phyloP scores from a whole-genome alignment of 805 yeast species.

The Cyberlindnera petersonii region DNA sequence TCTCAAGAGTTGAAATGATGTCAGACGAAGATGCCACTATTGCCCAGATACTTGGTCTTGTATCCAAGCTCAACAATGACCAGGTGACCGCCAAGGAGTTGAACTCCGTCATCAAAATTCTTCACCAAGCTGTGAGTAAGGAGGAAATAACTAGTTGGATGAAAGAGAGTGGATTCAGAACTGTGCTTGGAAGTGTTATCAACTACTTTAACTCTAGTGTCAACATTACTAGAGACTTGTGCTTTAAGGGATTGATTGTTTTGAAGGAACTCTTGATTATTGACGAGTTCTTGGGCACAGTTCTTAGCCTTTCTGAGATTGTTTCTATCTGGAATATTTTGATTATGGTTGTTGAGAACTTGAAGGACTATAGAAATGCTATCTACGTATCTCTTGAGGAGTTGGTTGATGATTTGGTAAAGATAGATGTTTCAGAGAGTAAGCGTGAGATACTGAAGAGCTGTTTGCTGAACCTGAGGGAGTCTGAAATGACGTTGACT shows the following conservation, averaged over 20 bases:
- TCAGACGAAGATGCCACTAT: conserved; percentile 12
- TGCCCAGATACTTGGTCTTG: conserved; percentile 7
- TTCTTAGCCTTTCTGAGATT: conserved; percentile 9
- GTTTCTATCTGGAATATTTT: conserved; percentile 21
- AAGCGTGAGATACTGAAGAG: conserved; percentile 14
- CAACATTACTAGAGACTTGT: conserved; percentile 22
- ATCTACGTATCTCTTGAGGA: conserved; percentile 27
- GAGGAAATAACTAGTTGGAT: conserved; percentile 21
- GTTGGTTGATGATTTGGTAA: conserved; percentile 22
- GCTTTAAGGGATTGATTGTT: conserved; percentile 26
- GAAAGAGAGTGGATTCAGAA: conserved; percentile 17
- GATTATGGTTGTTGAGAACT: conserved; percentile 24
- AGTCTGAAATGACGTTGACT: conserved; percentile 5
- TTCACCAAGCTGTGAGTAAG: conserved; percentile 15
- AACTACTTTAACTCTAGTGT: conserved; percentile 22
- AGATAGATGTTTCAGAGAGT: conserved; percentile 3
- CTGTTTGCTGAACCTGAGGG: conserved; percentile 15
- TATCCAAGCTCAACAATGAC: conserved; percentile 17
- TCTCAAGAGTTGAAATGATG: conserved; percentile 11
- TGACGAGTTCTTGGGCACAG: conserved; percentile 12
- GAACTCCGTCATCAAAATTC: conserved; percentile 17
- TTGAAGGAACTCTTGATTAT: conserved; percentile 25
- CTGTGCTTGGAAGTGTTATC: conserved; percentile 12
- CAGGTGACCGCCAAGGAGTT: conserved; percentile 12
- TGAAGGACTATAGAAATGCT: conserved; percentile 23